A percentile compares a stretch with the other conserved stretches of the same genome.
These are phyloP conservation scores for Botrytis sinoallii DNA, from an alignment of 2,329 filamentous ascomycete species.

Conservation along the genomic window DNA sequence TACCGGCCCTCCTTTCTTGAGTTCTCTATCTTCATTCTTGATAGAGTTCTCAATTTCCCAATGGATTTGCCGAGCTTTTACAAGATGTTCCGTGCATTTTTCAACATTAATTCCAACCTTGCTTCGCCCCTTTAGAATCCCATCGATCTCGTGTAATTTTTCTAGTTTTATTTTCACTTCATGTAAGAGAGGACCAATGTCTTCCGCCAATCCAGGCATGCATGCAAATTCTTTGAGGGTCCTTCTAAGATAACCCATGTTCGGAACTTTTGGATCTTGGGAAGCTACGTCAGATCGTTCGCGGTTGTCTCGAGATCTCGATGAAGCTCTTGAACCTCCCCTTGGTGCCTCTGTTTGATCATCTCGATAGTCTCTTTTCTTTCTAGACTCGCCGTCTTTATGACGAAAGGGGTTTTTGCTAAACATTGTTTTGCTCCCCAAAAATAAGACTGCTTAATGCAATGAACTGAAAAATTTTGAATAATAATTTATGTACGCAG, in stretches of 20 bases:
- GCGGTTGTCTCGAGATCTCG: background rate
- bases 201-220: background rate
- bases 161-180: background rate
- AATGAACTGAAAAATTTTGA: background rate
- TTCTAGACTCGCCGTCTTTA: background rate
- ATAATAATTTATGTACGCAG: too few relatives aligned
- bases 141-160: background rate
- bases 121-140: accelerated
- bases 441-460: background rate
- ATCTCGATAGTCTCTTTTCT: background rate
- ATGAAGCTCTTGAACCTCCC: background rate
- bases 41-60: background rate
- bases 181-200: background rate
- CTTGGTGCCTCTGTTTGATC: background rate
- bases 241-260: background rate
- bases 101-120: background rate
- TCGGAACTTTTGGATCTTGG: too few relatives aligned
- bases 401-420: background rate
- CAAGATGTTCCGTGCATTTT: too few relatives aligned
- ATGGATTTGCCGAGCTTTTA: background rate
- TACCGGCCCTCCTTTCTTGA: background rate
- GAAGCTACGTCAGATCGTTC: background rate
- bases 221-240: background rate
- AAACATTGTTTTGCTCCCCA: background rate
- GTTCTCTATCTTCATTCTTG: background rate